Percentiles rank a stretch among this genome's conserved stretches.
Conservation (phyloP, 306 rosid species). For the Mucuna pruriens region DNA sequence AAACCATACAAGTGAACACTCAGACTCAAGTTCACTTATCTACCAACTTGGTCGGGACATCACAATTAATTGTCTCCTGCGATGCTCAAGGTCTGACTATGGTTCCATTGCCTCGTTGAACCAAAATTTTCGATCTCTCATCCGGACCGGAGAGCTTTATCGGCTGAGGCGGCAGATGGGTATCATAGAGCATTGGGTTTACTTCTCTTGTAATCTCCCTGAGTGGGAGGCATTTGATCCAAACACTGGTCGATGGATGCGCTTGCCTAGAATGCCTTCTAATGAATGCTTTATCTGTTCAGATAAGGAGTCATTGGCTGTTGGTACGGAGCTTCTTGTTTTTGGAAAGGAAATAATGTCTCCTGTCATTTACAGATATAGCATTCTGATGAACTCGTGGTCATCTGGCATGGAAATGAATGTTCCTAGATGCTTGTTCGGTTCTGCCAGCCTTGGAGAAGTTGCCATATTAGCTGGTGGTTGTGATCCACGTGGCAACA, state of each 20-base stretch:
- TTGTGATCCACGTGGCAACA: conserved; percentile 65
- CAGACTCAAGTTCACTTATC: conserved; percentile 58
- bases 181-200: conserved; percentile 75
- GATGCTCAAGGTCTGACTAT: conserved; percentile 72
- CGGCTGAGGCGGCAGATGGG: conserved; percentile 62
- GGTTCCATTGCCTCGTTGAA: conserved; percentile 62
- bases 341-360: conserved; percentile 70
- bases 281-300: conserved; percentile 75
- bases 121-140: conserved; percentile 58
- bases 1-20: conserved; percentile 42
- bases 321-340: conserved; percentile 84
- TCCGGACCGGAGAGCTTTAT: conserved; percentile 64
- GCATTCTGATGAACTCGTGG: conserved; percentile 71
- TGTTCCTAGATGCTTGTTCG: conserved; percentile 75
- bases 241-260: conserved; percentile 57
- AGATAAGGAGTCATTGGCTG: conserved; percentile 79
- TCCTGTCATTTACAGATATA: conserved; percentile 67
- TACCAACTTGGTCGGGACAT: conserved; percentile 68
- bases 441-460: conserved; percentile 73
- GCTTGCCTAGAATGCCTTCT: conserved; percentile 66
- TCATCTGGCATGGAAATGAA: conserved; percentile 65
- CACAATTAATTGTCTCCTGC: conserved; percentile 63
- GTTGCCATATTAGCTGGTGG: conserved; percentile 85
- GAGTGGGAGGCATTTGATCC: conserved; percentile 90
- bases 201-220: conserved; percentile 72